Base-by-base conservation (phyloP, 129 eudicot species). In the Artemisia argyi region DNA sequence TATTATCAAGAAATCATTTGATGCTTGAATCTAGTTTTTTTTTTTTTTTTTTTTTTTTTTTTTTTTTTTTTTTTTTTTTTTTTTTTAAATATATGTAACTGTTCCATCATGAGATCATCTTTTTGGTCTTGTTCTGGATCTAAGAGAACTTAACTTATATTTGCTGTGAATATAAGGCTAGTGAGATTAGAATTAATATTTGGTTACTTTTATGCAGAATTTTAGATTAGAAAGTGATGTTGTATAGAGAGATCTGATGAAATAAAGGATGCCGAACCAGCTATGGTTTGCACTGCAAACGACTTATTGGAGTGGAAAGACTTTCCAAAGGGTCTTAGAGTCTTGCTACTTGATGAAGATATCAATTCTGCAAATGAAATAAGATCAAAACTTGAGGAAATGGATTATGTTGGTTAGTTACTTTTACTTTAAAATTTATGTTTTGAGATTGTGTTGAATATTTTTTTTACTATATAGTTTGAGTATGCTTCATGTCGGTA, bases 261-360 rank as follows among this genome's bases (percentile, higher is more conserved):
- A 70, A 13, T 74, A 67, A 84, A 82, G 67, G 76, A 89, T 89
- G 96, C 96, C 82, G 79, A 83, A 74, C 64, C 79, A 86, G 88
- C 84, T 77, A 90, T 90, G 96, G 91, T 85, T 83, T 87, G 87
- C 79, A 90, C 87, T 79, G 96, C 88, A 54, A 81, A 74, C 66
- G 90, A 90, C 78, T 73, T 87, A 74, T 59, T 80, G 76, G 87
- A 42, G 19, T 90, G 93, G 96, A 90, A 85, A 75, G 93, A 90
- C 77, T 90, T 90, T 68, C 96, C 96, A 49, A 90, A 87, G 83
- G 96, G 96, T 65, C 96, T 90, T 78, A 85, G 81, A 66, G 92
- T 90, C 76, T 88, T 90, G 75, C 88, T 87, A 46, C 93, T 90
- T 76, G 88, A 80, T 68, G 81, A 85, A 58, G 85, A 90, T 68